Percentiles rank a stretch among this genome's conserved stretches.
phyloP scores from a whole-genome alignment of 2,329 filamentous ascomycete genomes.

The Aspergillus alliaceus region DNA sequence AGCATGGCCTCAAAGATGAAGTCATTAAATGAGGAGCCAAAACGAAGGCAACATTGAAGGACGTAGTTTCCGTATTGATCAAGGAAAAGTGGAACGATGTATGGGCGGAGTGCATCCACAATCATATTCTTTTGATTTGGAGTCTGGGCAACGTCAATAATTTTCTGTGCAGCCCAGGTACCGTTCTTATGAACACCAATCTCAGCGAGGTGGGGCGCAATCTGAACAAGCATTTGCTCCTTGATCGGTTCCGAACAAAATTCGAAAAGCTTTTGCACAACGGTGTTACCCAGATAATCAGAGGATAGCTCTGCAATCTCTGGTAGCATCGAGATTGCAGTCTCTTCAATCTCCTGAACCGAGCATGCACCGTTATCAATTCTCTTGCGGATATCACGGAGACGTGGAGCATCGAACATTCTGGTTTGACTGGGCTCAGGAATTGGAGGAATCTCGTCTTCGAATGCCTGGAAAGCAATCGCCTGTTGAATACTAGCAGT shows the following conservation, averaged over 20 bases:
- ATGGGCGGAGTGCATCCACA: conserved; percentile 78
- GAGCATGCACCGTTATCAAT: conserved; percentile 94
- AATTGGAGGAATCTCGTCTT: conserved; percentile 84
- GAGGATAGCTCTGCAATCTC: conserved; percentile 94
- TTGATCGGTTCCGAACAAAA: conserved; percentile 88
- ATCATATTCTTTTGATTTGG: conserved; percentile 80
- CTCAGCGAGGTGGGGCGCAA: conserved; percentile 88
- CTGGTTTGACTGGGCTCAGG: conserved; percentile 85
- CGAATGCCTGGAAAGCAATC: conserved; percentile 70
- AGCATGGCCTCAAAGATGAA: conserved; percentile 99
- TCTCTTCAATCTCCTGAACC: conserved; percentile 84
- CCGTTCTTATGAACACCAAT: conserved; percentile 99
- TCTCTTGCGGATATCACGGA: conserved; percentile 93
- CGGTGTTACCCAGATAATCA: conserved; percentile 96
- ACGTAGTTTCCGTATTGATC: conserved; percentile 99
- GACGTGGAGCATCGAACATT: conserved; percentile 88
- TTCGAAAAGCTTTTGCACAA: conserved; percentile 99
- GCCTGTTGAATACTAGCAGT: conserved; percentile 72
- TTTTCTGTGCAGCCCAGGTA: conserved; percentile 98
- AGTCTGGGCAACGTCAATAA: conserved; percentile 92
- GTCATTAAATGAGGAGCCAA: conserved; percentile 83
- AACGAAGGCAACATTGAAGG: conserved; percentile 92
- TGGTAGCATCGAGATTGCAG: conserved; percentile 89
- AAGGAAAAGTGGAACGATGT: conserved; percentile 86
- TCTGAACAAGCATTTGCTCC: conserved; percentile 85